Percentiles rank a stretch among this genome's conserved stretches.
These are phyloP conservation scores for Penicillium alfredii DNA, from an alignment of 495 filamentous ascomycete species.

Conservation along the genomic window DNA sequence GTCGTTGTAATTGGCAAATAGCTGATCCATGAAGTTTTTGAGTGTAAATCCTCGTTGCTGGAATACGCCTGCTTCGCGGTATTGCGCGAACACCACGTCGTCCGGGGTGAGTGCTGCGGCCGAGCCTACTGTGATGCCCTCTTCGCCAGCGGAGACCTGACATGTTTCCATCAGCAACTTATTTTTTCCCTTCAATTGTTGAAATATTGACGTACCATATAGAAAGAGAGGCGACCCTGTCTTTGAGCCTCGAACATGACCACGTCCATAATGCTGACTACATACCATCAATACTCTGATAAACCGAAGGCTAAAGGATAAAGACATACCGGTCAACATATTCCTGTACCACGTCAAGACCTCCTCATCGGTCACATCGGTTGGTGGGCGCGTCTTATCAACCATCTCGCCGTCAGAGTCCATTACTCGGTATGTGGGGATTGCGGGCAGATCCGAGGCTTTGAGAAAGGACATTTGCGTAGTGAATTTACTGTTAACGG, in stretches of 20 bases:
- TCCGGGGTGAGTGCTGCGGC: slow-evolving; percentile 73
- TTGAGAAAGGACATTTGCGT: slow-evolving; percentile 67
- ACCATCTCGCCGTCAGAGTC: slow-evolving; percentile 77
- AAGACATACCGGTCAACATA: slow-evolving; percentile 54
- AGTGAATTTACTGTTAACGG: slow-evolving; percentile 88
- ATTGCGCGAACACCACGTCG: slow-evolving; percentile 92
- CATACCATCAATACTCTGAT: not conserved
- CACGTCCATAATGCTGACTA: slow-evolving; percentile 85
- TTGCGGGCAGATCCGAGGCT: slow-evolving; percentile 57
- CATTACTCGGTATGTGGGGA: slow-evolving; percentile 83
- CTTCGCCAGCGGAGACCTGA: slow-evolving; percentile 87
- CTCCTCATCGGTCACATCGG: slow-evolving; percentile 63
- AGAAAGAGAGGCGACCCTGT: slow-evolving; percentile 84
- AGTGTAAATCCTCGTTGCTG: slow-evolving; percentile 83
- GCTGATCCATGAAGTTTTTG: slow-evolving; percentile 86
- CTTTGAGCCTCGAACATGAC: slow-evolving; percentile 88
- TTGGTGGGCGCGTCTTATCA: slow-evolving; percentile 54
- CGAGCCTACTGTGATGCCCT: slow-evolving; percentile 85
- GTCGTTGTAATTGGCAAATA: slow-evolving; percentile 87
- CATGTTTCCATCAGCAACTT: not conserved
- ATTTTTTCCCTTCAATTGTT: not conserved
- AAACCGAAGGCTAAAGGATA: not conserved
- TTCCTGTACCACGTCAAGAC: slow-evolving; percentile 60
- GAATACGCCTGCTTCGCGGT: slow-evolving; percentile 88
- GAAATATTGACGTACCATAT: slow-evolving; percentile 62